Conservation (phyloP, 2,329 filamentous ascomycete species). For the Raffaelea ambrosiae region DNA sequence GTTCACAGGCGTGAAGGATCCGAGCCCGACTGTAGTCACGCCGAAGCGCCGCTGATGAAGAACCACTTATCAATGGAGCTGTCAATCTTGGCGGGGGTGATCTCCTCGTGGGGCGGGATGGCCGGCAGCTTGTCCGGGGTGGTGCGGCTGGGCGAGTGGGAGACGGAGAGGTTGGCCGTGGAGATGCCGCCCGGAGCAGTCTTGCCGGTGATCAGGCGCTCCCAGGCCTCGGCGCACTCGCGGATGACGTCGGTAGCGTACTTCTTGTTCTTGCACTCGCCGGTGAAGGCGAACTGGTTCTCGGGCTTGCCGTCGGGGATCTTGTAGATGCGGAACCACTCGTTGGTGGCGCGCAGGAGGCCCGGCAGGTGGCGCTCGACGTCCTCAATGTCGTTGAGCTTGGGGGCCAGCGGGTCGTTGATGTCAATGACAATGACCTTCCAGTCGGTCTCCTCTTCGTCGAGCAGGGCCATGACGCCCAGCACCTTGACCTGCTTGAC, state of each 20-base stretch:
- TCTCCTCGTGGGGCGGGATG: conserved; percentile 72
- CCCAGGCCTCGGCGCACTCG: conserved; percentile 96
- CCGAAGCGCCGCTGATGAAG: conserved; percentile 97
- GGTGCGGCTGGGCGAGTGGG: conserved; percentile 65
- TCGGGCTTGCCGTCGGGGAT: conserved; percentile 99
- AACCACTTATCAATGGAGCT: conserved; percentile 99
- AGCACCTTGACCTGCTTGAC: conserved; percentile 99
- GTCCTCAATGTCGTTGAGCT: conserved; percentile 98
- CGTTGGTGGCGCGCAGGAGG: conserved; percentile 93
- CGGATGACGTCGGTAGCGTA: conserved; percentile 94
- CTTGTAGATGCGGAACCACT: conserved; percentile 99
- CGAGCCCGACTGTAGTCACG: conserved; percentile 36
- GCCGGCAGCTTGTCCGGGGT: conserved; percentile 61
- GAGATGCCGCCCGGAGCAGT: conserved; percentile 67
- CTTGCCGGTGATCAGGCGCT: conserved; percentile 90
- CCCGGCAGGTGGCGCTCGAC: conserved; percentile 97
- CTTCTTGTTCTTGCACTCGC: conserved; percentile 99
- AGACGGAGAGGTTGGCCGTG: conserved; percentile 74
- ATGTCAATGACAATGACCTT: conserved; percentile 99
- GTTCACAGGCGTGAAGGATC: conserved; percentile 7
- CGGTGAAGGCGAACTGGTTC: conserved; percentile 99
- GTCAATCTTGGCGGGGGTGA: conserved; percentile 82
- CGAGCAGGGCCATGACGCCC: conserved; percentile 96
- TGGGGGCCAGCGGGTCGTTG: conserved; percentile 91
- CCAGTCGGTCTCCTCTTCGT: conserved; percentile 99